Evolutionary conservation across 768 basidiomycete genomes (phyloP), one percentile per base, ranked within the genome.

Genomic region (Podaxis sp.): DNA sequence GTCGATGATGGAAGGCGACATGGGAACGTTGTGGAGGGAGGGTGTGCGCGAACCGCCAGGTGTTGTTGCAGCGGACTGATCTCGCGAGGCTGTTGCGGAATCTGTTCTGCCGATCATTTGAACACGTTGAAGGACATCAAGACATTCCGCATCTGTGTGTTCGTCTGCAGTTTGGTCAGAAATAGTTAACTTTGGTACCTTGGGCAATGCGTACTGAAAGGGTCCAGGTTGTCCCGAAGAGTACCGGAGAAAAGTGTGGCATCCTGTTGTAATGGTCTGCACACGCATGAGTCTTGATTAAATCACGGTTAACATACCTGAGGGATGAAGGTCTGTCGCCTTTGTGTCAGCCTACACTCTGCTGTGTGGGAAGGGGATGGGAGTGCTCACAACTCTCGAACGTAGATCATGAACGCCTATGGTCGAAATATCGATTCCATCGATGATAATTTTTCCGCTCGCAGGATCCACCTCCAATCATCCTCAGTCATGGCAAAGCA

Each of bases 401-500:
- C 90, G 80, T 63, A 95, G 69, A 69, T 94, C 93, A 67, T 93
- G 85, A 16, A 95, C 73, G 11, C 93, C 93, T 59, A 97, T 94
- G 3, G 76, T 87, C 1, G 88, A 87, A 55, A 94, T 92, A 67
- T 95, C 93, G 61, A 95, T 87, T 4, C 93, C 94, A 63, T 95
- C 94, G 18, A 96, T 86, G 50, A 90, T 32, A 54, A 97, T 93
- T 23, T 79, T 80, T 0, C 95, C 95, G 14, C 75, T 76, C 2
- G 79, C 74, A 1, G 94, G 92, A 68, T 96, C 93, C 16, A 87
- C 84, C 85, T 87, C 59, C 27, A 48, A 36, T 16, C 57, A 23
- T 50, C 25, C 10, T 63, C 55, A 62, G 51, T 50, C 32, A 42
- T 27, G 42, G 25, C 9, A 40, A 35, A 5, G 1, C 0, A 27